Conservation (phyloP, 129 eudicot species). For the Chrysanthemum seticuspe region DNA sequence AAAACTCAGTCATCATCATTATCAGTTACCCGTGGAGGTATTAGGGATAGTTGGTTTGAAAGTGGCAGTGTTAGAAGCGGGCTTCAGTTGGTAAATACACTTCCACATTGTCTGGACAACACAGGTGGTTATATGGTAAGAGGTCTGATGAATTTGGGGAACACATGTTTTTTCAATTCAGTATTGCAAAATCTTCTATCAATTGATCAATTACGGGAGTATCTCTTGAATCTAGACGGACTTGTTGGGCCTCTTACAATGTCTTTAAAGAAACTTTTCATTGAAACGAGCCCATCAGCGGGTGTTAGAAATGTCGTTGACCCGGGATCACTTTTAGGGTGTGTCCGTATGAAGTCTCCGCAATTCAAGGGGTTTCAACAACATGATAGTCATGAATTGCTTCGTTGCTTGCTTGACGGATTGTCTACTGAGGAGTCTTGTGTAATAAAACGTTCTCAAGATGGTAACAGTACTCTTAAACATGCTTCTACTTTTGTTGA, state of each 20-base stretch:
- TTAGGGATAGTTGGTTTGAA: slow-evolving; percentile 77
- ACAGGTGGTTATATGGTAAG: slow-evolving; percentile 47
- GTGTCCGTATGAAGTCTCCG: slow-evolving; percentile 76
- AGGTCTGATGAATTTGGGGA: slow-evolving; percentile 82
- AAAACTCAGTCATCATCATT: slow-evolving; percentile 47
- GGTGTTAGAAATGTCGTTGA: slow-evolving; percentile 49
- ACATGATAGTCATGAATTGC: slow-evolving; percentile 97
- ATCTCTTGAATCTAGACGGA: slow-evolving; percentile 47
- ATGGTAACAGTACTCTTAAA: slow-evolving; percentile 23
- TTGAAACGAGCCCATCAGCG: slow-evolving; percentile 47
- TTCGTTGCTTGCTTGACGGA: slow-evolving; percentile 90
- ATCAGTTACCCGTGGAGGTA: slow-evolving; percentile 43
- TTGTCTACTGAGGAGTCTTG: slow-evolving; percentile 63
- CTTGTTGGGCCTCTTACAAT: slow-evolving; percentile 69
- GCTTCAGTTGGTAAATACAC: slow-evolving; percentile 33
- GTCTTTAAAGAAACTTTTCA: slow-evolving; percentile 64
- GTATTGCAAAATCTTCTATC: slow-evolving; percentile 80
- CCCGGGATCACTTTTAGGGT: slow-evolving; percentile 70
- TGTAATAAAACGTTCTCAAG: slow-evolving; percentile 45
- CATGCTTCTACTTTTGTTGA: slow-evolving; percentile 70
- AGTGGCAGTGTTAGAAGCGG: slow-evolving; percentile 56
- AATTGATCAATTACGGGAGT: slow-evolving; percentile 52
- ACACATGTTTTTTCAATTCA: slow-evolving; percentile 94
- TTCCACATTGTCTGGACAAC: slow-evolving; percentile 19
- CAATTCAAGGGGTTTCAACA: slow-evolving; percentile 93